A percentile compares a stretch with the other conserved stretches of the same genome.
phyloP scores from a whole-genome alignment of 306 rosid genomes.

The Canavalia gladiata region DNA sequence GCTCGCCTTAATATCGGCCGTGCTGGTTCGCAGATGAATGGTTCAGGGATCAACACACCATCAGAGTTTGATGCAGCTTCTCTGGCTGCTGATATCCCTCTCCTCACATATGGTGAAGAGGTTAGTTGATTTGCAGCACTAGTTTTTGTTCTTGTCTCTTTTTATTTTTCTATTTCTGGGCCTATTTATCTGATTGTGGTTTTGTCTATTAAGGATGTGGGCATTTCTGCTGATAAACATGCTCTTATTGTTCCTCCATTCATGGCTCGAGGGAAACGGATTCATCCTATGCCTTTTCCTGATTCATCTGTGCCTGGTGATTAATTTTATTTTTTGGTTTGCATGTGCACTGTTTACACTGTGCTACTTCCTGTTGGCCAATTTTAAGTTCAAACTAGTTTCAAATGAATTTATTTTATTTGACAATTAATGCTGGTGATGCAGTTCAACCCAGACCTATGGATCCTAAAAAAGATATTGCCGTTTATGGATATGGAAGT shows the following conservation, averaged over 20 bases:
- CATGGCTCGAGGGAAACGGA: slow-evolving; percentile 69
- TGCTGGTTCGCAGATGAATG: slow-evolving; percentile 57
- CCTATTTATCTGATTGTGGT: slow-evolving; percentile 42
- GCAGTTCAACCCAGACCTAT: slow-evolving; percentile 84
- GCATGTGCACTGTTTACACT: slow-evolving; percentile 2
- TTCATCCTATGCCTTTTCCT: slow-evolving; percentile 74
- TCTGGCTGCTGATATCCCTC: slow-evolving; percentile 70
- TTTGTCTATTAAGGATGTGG: slow-evolving; percentile 65
- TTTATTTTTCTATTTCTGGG: not conserved
- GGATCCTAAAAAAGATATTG: slow-evolving; percentile 92
- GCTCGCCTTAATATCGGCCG: slow-evolving; percentile 70
- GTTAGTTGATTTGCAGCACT: slow-evolving; percentile 52
- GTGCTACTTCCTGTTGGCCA: not conserved
- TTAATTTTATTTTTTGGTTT: slow-evolving; percentile 21
- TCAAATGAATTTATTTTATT: not conserved
- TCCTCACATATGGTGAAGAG: slow-evolving; percentile 81
- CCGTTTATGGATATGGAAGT: slow-evolving; percentile 91
- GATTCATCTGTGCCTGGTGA: slow-evolving; percentile 70
- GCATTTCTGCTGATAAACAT: slow-evolving; percentile 88
- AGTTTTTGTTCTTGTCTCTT: slow-evolving; percentile 23
- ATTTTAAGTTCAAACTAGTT: slow-evolving; percentile 5
- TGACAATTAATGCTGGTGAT: slow-evolving; percentile 44
- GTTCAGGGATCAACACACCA: slow-evolving; percentile 56
- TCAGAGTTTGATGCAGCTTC: slow-evolving; percentile 75
- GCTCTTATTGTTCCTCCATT: slow-evolving; percentile 88